These are phyloP conservation scores for Sarocladiaceae sp. DNA, from an alignment of 2,329 filamentous ascomycete species.

Conservation along the genomic window DNA sequence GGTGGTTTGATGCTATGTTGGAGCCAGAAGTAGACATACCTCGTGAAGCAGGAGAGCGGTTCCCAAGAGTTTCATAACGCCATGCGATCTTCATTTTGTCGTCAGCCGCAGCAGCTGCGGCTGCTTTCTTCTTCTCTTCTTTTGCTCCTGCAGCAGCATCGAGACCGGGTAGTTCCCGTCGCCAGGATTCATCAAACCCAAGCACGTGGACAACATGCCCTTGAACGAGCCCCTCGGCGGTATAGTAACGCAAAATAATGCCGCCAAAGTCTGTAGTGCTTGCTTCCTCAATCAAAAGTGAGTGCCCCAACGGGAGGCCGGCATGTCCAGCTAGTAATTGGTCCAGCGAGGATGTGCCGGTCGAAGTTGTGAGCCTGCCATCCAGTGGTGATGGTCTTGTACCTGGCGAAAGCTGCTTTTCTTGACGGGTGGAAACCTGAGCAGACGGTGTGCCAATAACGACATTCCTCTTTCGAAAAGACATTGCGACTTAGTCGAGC, in stretches of 20 bases:
- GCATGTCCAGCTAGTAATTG: slow-evolving; percentile 80
- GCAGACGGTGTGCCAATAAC: slow-evolving; percentile 34
- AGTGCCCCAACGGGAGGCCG: slow-evolving; percentile 77
- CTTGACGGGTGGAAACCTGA: slow-evolving; percentile 20
- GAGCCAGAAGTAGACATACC: slow-evolving; percentile 41
- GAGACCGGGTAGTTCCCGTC: slow-evolving; percentile 75
- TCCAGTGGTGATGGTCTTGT: slow-evolving; percentile 84
- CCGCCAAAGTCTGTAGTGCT: slow-evolving; percentile 94
- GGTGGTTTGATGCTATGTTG: no score
- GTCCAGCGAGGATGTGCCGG: slow-evolving; percentile 83
- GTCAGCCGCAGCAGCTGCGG: slow-evolving; percentile 26
- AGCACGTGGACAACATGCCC: slow-evolving; percentile 85
- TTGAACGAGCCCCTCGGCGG: slow-evolving; percentile 88
- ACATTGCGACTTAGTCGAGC: slow-evolving; percentile 34
- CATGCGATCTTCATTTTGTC: slow-evolving; percentile 99
- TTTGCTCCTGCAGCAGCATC: slow-evolving; percentile 24
- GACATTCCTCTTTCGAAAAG: slow-evolving; percentile 54
- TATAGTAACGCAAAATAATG: slow-evolving; percentile 80
- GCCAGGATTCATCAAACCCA: slow-evolving; percentile 76
- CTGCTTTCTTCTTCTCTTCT: slow-evolving; percentile 31
- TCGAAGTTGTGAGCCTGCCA: slow-evolving; percentile 84
- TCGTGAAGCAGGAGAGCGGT: slow-evolving; percentile 51
- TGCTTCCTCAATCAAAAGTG: slow-evolving; percentile 77
- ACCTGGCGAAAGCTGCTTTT: slow-evolving; percentile 38
- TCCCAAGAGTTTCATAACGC: slow-evolving; percentile 85